Base-by-base conservation (phyloP, 345 rosid genomes). In the Eucalyptus curtisii region DNA sequence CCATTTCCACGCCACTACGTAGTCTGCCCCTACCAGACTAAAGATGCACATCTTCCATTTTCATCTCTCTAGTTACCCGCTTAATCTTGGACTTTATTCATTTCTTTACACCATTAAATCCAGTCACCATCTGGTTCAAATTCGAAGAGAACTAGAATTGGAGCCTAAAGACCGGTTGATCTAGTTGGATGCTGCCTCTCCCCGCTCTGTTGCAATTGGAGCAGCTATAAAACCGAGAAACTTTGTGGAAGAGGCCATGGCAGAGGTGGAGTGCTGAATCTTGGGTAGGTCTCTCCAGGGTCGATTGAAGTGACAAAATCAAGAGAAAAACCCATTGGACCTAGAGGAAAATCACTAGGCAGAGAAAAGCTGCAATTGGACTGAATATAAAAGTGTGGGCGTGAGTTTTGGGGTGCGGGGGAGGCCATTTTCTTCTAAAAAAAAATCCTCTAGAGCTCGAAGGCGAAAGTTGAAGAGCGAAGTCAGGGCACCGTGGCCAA, bases 1-100 rank as follows among this genome's bases (percentile, higher is more conserved):
- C 61, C 1, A 0, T 55, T 55, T 55, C 61, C 13, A 55, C 1
- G 30, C 30, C 2, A 55, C 61, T 24, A 24, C 3, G 0, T 25
- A 24, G 13, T 55, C 3, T 24, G 1, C 61, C 27, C 61, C 30
- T 22, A 10, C 30, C 61, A 64, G 40, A 64, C 20, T 7, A 10
- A 16, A 64, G 10, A 64, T n/a, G 76, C 40, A 31, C 20, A 66
- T 31, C 40, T 66, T 66, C 40, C 79, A 66, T 31, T 66, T 66
- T 66, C 79, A 66, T 66, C 79, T 13, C 40, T 66, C 79, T 66
- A 66, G 19, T 31, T 8, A 66, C 40, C 22, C 22, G 1, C 22
- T 66, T 64, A 64, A 64, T 64, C 19, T 14, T n/a, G 33, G 37
- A 13, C 71, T n/a, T 64, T 64, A 30, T 30, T n/a, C 71, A 64